Base-by-base conservation (phyloP, 208 protist species). In the Tritrichomonas musculus region DNA sequence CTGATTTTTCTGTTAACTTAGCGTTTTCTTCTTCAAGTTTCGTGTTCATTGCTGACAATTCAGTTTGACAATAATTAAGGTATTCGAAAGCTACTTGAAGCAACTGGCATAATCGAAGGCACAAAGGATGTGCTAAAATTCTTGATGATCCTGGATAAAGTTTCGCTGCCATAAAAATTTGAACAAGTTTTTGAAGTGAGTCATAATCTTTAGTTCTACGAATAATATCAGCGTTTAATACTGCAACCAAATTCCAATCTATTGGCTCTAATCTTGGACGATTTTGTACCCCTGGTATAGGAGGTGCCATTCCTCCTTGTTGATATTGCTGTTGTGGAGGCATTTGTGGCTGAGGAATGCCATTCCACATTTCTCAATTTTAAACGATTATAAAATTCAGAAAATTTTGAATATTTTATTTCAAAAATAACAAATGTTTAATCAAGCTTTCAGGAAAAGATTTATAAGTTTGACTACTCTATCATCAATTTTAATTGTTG, bases 301-400 rank as follows among this genome's bases (percentile, higher is more conserved):
- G n/a, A 13, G 73, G 73, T 13, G 41, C 41, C 27, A 33, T 69
- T n/a, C n/a, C n/a, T 57, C 17, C 27, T 39, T 13, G 41, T 1
- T 47, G 41, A 20, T 47, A 30, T 50, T 20, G 69, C 0, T 22
- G 39, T 82, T 82, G 33, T 20, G 73, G 2, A 50, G 73, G 17
- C n/a, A n/a, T n/a, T n/a, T n/a, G n/a, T n/a, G n/a, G n/a, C 14
- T 47, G 33, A 50, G 33, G 41, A 25, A 14, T 41, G 27, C 41
- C 73, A 82, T 47, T 82, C 73, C 73, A 82, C 73, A 82, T 82
- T 77, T 77, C 44, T 44, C 9, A 72, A 72, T 33, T n/a, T 11
- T 72, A 36, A 22, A 72, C 25, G 9, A 36, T 72, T 72, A 33
- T 25, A 33, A 33, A 36, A 9, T 36, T 72, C 65, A 36, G 9